Base-by-base conservation (phyloP, 768 basidiomycete genomes). In the Mycena galopus region DNA sequence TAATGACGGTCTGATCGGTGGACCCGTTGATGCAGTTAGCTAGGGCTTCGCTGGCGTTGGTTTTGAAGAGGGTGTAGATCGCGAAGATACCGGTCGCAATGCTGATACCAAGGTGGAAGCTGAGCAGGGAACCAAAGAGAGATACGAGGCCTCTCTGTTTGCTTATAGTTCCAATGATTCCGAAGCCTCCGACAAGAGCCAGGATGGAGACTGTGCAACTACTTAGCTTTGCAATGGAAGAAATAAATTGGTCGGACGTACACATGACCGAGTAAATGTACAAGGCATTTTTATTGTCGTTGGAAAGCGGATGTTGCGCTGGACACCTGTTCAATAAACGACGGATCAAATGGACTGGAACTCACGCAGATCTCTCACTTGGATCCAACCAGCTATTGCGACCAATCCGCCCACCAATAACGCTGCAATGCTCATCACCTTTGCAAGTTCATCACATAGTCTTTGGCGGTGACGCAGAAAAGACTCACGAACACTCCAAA, bases 401-500 rank as follows among this genome's bases (percentile, higher is more conserved):
- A 90, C 75, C 63, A 86, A 76, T 1, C 84, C 81, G 30, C 89
- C 89, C 23, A 83, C 81, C 55, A 83, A 69, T 30, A 86, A 68
- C 53, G 83, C 83, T n/a, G 85, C 71, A 71, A 89, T 76, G 65
- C 86, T 83, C 70, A 91, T 78, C 47, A 86, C 79, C 77, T 87
- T 77, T 47, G 81, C 61, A 44, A 42, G 27, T 56, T 47, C 16
- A 61, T 4, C 65, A 79, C 32, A 42, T 47, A 27, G n/a, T 39
- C 16, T 32, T 51, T n/a, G n/a, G n/a, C 25, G n/a, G 25, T 2
- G 23, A 35, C 17, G 58, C 37, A 23, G 51, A 58, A 17, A 23
- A n/a, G 21, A 66, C 86, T 77, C 71, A 90, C 88, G 79, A 91
- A 88, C 51, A 91, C 89, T 71, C 90, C 90, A 65, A 90, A 83